Evolutionary conservation across 192 early-diverging fungal species (phyloP).

Genomic region (Mortierella alpina): DNA sequence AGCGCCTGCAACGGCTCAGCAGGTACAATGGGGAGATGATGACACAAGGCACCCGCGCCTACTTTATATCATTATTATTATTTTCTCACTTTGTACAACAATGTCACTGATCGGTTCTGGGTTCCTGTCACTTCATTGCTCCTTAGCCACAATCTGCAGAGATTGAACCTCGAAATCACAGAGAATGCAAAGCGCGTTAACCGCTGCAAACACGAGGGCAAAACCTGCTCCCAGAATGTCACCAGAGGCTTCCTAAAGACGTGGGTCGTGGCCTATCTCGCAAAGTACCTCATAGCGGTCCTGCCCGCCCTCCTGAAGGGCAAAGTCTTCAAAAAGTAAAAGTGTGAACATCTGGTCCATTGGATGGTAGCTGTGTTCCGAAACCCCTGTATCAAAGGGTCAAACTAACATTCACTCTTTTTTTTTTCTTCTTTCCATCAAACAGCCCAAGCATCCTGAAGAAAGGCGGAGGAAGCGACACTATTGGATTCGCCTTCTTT

Average conservation of each 20-base stretch:
- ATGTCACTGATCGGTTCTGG: background rate
- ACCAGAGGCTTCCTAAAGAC: conserved; percentile 73
- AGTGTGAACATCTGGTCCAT: background rate
- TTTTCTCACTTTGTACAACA: background rate
- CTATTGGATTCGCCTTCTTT: conserved; percentile 72
- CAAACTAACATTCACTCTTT: background rate
- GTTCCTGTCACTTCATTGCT: background rate
- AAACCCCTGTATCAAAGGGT: background rate
- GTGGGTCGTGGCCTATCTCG: conserved; percentile 66
- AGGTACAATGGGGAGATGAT: conserved; percentile 42
- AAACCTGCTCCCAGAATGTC: conserved; percentile 71
- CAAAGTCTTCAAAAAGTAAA: conserved; percentile 63
- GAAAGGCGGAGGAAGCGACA: conserved; percentile 68
- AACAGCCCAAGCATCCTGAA: conserved; percentile 58
- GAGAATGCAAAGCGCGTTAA: conserved; percentile 22
- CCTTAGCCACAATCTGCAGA: conserved; percentile 57
- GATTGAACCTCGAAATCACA: conserved; percentile 54
- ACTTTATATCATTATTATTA: background rate
- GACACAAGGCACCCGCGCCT: background rate
- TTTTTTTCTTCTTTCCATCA: background rate
- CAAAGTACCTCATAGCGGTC: conserved; percentile 71
- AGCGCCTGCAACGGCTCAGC: conserved; percentile 70
- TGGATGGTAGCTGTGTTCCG: no score
- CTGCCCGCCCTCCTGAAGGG: conserved; percentile 65
- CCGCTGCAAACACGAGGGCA: conserved; percentile 71